Evolutionary conservation across 352 stramenopile genomes (phyloP).

Genomic region (Salisapilia sapeloensis): DNA sequence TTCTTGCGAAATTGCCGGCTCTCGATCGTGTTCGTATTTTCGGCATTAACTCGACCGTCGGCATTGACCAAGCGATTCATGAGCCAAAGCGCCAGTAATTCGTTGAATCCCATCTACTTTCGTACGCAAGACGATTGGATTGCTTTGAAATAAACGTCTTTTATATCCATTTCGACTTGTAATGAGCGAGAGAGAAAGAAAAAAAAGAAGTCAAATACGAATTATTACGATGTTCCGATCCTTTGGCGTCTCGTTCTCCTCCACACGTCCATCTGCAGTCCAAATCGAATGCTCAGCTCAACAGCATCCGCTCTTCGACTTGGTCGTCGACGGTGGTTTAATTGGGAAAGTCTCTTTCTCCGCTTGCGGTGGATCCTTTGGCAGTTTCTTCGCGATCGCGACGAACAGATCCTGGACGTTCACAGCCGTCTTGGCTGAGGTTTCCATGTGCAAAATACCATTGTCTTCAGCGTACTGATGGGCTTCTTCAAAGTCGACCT

Average conservation of each 20-base stretch:
- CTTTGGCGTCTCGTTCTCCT: no score
- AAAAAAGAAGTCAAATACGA: not conserved
- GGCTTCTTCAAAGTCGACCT: conserved; percentile 94
- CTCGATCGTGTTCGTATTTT: conserved; percentile 92
- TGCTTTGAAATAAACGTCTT: no score
- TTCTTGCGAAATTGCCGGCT: conserved; percentile 86
- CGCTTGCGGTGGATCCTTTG: conserved; percentile 67
- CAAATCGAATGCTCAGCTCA: no score
- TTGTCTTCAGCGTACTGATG: conserved; percentile 98
- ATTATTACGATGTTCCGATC: not conserved
- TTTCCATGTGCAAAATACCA: conserved; percentile 98
- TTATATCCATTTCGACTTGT: no score
- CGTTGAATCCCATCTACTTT: no score
- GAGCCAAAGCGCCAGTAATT: conserved; percentile 28
- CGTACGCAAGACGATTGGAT: no score
- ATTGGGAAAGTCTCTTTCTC: conserved; percentile 76
- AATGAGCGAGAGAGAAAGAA: not conserved
- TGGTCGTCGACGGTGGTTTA: conserved; percentile 52
- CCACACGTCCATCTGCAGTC: no score
- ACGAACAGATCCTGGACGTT: conserved; percentile 99
- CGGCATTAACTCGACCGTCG: conserved; percentile 91
- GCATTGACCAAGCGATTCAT: conserved; percentile 80
- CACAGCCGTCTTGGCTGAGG: conserved; percentile 97
- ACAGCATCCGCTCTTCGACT: conserved; percentile 67
- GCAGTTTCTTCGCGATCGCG: conserved; percentile 85